Percentiles rank a stretch among this genome's conserved stretches.
Conservation (phyloP, 2,329 filamentous ascomycete species). For the Bipolaris oryzae region DNA sequence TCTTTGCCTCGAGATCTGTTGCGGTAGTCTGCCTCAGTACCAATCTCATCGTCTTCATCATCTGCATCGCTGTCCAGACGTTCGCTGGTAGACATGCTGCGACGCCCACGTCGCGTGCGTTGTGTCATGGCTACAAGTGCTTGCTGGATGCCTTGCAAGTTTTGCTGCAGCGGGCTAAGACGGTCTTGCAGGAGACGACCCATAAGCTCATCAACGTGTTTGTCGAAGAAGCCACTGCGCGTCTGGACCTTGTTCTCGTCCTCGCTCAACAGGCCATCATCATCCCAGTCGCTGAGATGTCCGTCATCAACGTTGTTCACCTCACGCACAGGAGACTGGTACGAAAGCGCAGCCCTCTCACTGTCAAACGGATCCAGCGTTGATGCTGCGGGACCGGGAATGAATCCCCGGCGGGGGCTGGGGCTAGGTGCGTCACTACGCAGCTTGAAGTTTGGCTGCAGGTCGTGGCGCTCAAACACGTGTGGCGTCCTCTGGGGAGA, state of each 20-base stretch:
- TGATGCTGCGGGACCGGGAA: conserved; percentile 44
- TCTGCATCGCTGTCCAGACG: conserved; percentile 86
- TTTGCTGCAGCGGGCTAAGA: conserved; percentile 79
- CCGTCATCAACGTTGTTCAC: conserved; percentile 68
- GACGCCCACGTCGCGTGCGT: conserved; percentile 59
- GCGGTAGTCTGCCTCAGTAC: conserved; percentile 61
- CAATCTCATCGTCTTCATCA: conserved; percentile 80
- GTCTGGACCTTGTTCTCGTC: conserved; percentile 78
- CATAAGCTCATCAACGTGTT: conserved; percentile 85
- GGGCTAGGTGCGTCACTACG: conserved; percentile 76
- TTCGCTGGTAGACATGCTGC: conserved; percentile 71
- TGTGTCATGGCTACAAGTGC: conserved; percentile 66
- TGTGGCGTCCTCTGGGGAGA: conserved; percentile 43
- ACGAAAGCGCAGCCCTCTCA: conserved; percentile 62
- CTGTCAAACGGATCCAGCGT: conserved; percentile 65
- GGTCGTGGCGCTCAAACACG: conserved; percentile 39
- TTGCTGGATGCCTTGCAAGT: conserved; percentile 76
- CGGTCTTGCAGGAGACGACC: conserved; percentile 76
- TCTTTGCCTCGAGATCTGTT: conserved; percentile 80
- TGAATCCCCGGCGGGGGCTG: conserved; percentile 63
- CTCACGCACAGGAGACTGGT: conserved; percentile 65
- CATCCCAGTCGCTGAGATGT: conserved; percentile 90
- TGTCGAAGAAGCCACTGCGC: conserved; percentile 87
- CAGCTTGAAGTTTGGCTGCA: conserved; percentile 51
- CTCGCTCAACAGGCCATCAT: conserved; percentile 77